Evolutionary conservation across 768 basidiomycete genomes (phyloP).

Genomic region (Podaxis sp.): DNA sequence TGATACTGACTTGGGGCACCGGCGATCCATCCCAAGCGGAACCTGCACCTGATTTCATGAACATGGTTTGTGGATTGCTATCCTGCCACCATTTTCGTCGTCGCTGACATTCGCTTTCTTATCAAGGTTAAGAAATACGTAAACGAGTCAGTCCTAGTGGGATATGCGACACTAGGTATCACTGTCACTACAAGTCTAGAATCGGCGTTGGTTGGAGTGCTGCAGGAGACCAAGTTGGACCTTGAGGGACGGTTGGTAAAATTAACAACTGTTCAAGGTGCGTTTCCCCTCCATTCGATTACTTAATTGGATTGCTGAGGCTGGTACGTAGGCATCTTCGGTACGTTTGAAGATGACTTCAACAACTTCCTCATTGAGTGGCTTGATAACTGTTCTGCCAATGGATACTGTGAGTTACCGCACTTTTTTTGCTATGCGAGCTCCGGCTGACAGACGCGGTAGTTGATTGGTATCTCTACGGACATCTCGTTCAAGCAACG

Average conservation of each 20-base stretch:
- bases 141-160: constrained; percentile 36
- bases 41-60: constrained; percentile 46
- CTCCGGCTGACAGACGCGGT: constrained; percentile 10
- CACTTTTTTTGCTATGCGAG: background rate
- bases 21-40: constrained; percentile 34
- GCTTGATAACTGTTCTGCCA: constrained; percentile 38
- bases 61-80: constrained; percentile 49
- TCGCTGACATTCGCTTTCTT: background rate
- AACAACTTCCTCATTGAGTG: constrained; percentile 43
- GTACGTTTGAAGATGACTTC: constrained; percentile 38
- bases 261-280: constrained; percentile 46
- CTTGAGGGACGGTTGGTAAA: constrained; percentile 55
- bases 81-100: background rate
- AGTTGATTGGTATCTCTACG: constrained; percentile 62
- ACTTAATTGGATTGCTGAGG: constrained; percentile 4
- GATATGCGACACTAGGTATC: constrained; percentile 46
- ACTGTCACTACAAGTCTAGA: constrained; percentile 57
- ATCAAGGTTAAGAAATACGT: constrained; percentile 49
- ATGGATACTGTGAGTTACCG: constrained; percentile 44
- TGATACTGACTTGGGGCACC: constrained; percentile 57
- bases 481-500: constrained; percentile 39
- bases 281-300: background rate
- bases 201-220: constrained; percentile 42
- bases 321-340: constrained; percentile 33
- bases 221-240: constrained; percentile 49